These are phyloP conservation scores for Przewalskia tangutica DNA, from an alignment of 257 asterid species.

Conservation along the genomic window DNA sequence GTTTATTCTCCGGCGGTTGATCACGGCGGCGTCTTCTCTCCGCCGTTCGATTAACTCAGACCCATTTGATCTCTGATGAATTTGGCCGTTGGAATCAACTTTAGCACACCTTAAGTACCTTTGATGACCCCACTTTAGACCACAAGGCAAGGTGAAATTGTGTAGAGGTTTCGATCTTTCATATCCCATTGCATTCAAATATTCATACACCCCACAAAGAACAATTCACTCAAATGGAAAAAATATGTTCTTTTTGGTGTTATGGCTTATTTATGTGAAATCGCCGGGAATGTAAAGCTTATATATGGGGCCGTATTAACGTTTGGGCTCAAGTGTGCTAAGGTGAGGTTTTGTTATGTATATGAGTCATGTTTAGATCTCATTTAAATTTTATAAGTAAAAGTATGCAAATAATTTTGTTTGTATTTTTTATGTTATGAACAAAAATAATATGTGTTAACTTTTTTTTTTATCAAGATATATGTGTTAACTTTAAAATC, in stretches of 20 bases:
- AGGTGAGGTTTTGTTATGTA: not conserved
- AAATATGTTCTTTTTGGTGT: not conserved
- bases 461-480: too few species aligned
- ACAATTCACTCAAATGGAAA: not conserved
- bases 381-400: too few species aligned
- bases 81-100: constrained; percentile 36
- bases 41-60: constrained; percentile 1
- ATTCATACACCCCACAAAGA: not conserved
- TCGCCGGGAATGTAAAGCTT: constrained; percentile 5
- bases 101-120: constrained; percentile 44
- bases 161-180: constrained; percentile 44
- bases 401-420: too few species aligned
- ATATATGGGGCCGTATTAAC: constrained; percentile 3
- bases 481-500: too few species aligned
- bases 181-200: constrained; percentile 23
- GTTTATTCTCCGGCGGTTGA: not conserved
- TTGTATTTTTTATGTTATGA: too few species aligned
- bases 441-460: too few species aligned
- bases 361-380: too few species aligned
- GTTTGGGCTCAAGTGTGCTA: not conserved
- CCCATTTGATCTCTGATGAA: constrained; percentile 10
- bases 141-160: constrained; percentile 50
- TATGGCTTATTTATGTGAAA: not conserved
- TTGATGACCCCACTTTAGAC: constrained; percentile 45
- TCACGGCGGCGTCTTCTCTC: not conserved